Evolutionary conservation across 306 rosid genomes (phyloP).

Genomic region (Dalbergia oliveri): DNA sequence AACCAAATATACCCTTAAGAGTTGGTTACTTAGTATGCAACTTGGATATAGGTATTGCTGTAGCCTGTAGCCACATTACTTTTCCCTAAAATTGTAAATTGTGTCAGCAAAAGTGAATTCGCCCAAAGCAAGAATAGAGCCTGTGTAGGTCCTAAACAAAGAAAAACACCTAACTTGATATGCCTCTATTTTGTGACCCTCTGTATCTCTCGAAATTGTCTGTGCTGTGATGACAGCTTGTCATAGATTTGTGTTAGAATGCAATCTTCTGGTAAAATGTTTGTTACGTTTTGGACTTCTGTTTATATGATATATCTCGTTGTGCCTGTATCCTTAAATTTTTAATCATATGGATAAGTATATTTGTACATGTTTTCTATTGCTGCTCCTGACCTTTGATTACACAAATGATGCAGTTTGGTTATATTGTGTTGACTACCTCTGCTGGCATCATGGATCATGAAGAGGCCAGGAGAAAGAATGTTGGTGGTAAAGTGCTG

Average conservation of each 20-base stretch:
- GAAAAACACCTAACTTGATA: not conserved
- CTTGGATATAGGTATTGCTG: not conserved
- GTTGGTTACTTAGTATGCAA: not conserved
- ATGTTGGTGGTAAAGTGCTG: conserved; percentile 56
- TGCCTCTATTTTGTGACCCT: not conserved
- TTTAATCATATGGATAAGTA: not conserved
- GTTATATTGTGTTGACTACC: conserved; percentile 55
- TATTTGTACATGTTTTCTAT: not conserved
- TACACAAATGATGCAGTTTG: conserved; percentile 46
- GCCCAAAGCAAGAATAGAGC: not conserved
- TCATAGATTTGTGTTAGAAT: not conserved
- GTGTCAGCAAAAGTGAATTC: not conserved
- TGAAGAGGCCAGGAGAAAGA: conserved; percentile 57
- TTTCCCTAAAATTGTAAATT: not conserved
- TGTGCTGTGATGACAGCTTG: not conserved
- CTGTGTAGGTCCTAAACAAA: not conserved
- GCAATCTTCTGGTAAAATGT: not conserved
- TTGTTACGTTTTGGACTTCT: not conserved
- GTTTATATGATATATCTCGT: not conserved
- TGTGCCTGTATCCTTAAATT: not conserved
- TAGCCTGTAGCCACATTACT: not conserved
- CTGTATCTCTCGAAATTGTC: not conserved
- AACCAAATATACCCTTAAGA: too few relatives aligned
- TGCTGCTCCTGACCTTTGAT: conserved; percentile 5
- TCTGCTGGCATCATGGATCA: conserved; percentile 60